Base-by-base conservation (phyloP, 2,329 filamentous ascomycete genomes). In the Proliferodiscus dingleyae region DNA sequence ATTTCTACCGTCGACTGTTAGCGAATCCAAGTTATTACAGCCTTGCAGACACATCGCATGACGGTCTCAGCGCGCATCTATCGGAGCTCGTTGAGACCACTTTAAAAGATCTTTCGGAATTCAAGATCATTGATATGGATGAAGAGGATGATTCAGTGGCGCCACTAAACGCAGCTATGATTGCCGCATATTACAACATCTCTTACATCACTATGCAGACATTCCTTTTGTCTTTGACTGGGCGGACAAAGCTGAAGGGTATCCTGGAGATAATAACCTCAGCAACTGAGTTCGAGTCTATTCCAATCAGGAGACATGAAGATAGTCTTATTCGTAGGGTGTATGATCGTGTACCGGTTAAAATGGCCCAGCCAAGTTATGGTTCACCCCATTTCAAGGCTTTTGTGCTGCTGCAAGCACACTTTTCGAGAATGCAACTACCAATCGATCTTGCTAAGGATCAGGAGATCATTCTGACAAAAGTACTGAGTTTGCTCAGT, bases 141-240 rank as follows among this genome's bases (percentile, higher is more conserved):
- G 90, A 95, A 62, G 89, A 94, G 40, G 91, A 97, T 62, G 91
- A 95, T 59, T 83, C 83, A 1, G 84, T 97, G 36, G 79, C 86
- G 15, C 90, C 93, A 11, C 80, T 95, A 59, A 97, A 98, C 66
- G 87, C 91, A 2, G 93, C 93, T 56, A 96, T 96, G 87, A 97
- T 98, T 62, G 89, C 88, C 8, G 89, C 93, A 1, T 97, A 98
- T 74, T 98, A 98, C 77, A 97, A 96, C 68, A 95, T 98, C 62
- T 96, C 91, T 5, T 97, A 96, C 70, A 87, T 95, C 66, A 98
- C 93, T 2, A 98, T 98, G 90, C 91, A 98, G 70, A 98, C 93
- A 0, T 91, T 98, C 75, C 74, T 98, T 41, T 75, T 98, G 45
- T 98, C 93, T 11, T 77, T 98, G 37, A 90, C 81, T 45, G 82